phyloP scores from a whole-genome alignment of 1,139 yeast species.

The Kodamaea anthophila region DNA sequence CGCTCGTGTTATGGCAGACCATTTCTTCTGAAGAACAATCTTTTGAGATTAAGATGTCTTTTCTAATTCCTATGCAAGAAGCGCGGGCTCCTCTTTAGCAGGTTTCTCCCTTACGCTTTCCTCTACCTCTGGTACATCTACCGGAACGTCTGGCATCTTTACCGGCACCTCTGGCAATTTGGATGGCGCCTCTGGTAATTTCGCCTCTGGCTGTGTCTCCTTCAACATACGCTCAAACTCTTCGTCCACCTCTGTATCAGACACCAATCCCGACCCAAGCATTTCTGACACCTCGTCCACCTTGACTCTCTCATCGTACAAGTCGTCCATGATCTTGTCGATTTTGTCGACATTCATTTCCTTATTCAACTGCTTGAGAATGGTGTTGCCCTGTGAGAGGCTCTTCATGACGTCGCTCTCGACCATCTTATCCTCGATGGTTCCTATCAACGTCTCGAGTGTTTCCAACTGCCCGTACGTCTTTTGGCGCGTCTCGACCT shows the following conservation, averaged over 20 bases:
- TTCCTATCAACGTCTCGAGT: slow-evolving; percentile 63
- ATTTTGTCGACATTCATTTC: slow-evolving; percentile 76
- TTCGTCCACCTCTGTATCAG: slow-evolving; percentile 62
- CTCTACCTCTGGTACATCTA: slow-evolving; percentile 1
- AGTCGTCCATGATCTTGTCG: slow-evolving; percentile 79
- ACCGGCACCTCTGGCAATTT: slow-evolving; percentile 6
- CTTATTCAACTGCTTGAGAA: slow-evolving; percentile 64
- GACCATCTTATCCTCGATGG: slow-evolving; percentile 82
- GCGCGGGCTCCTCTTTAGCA: no score
- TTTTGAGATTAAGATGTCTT: no score
- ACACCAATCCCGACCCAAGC: slow-evolving; percentile 34
- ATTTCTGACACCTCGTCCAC: slow-evolving; percentile 60
- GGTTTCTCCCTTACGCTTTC: no score
- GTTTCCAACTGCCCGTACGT: slow-evolving; percentile 76
- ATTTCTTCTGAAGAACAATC: no score
- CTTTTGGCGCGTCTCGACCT: slow-evolving; percentile 58
- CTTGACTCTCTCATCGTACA: slow-evolving; percentile 73
- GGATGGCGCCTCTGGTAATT: not conserved
- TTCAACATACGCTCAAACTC: slow-evolving; percentile 48
- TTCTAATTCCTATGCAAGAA: no score
- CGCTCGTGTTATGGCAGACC: no score
- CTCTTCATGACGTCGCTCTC: slow-evolving; percentile 84
- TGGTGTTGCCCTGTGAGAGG: slow-evolving; percentile 70
- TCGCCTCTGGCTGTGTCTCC: slow-evolving; percentile 3
- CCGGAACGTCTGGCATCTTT: slow-evolving; percentile 11